phyloP scores from a whole-genome alignment of 2,329 filamentous ascomycete species.

The Cercospora berteroae region DNA sequence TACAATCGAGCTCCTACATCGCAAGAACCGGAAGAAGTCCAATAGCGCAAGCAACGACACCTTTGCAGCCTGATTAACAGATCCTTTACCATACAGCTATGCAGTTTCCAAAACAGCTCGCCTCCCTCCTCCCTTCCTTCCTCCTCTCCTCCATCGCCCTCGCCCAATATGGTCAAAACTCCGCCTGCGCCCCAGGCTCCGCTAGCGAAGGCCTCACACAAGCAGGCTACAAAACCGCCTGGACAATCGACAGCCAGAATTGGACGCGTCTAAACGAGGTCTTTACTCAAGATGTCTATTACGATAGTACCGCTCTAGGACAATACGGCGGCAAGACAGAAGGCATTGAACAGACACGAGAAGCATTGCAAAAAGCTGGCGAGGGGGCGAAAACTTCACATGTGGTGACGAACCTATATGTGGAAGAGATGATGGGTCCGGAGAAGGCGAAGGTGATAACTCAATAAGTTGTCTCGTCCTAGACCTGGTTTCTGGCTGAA shows the following conservation, averaged over 20 bases:
- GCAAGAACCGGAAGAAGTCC: not conserved
- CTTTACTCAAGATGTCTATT: slow-evolving; percentile 18
- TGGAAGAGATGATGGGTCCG: slow-evolving; percentile 14
- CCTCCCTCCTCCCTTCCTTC: not conserved
- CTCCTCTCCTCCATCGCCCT: not conserved
- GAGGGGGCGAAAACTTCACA: slow-evolving; percentile 15
- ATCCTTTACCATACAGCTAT: not conserved
- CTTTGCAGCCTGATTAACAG: not conserved
- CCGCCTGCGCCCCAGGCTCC: slow-evolving; percentile 5
- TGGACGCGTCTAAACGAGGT: slow-evolving; percentile 17
- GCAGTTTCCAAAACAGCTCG: not conserved
- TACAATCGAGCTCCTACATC: not conserved
- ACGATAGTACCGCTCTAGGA: slow-evolving; percentile 15
- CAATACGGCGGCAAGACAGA: slow-evolving; percentile 17
- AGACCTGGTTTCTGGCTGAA: not conserved
- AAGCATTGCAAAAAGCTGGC: slow-evolving; percentile 7
- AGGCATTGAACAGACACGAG: slow-evolving; percentile 12
- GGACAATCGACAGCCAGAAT: slow-evolving; percentile 20
- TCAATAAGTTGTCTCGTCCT: slow-evolving; percentile 3
- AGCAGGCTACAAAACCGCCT: slow-evolving; percentile 21
- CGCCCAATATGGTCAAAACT: slow-evolving; percentile 8
- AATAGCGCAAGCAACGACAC: not conserved
- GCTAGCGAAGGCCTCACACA: slow-evolving; percentile 21
- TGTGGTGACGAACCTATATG: slow-evolving; percentile 18
- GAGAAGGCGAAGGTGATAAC: slow-evolving; percentile 20